A percentile compares a stretch with the other conserved stretches of the same genome.
Conservation (phyloP, 2,329 filamentous ascomycete species). For the Talaromyces sp. region DNA sequence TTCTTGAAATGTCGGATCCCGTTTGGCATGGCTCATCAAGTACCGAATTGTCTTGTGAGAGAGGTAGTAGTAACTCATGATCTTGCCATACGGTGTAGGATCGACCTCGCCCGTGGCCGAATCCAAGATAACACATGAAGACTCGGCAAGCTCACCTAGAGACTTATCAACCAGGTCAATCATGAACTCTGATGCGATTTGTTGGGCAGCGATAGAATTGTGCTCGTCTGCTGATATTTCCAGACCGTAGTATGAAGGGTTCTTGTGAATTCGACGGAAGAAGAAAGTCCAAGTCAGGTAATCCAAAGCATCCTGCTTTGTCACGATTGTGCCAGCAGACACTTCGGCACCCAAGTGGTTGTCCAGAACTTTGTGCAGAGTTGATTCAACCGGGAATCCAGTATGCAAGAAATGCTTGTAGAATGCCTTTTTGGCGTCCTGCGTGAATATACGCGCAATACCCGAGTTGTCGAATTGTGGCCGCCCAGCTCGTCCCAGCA, state of each 20-base stretch:
- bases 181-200: conserved; percentile 90
- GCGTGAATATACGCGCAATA: conserved; percentile 94
- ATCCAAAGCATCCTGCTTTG: conserved; percentile 94
- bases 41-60: conserved; percentile 92
- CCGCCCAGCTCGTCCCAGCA: conserved; percentile 91
- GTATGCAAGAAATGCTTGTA: conserved; percentile 99
- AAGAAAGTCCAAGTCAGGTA: conserved; percentile 99
- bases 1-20: conserved; percentile 71
- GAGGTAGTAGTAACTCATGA: conserved; percentile 99
- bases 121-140: conserved; percentile 75
- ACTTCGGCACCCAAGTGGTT: conserved; percentile 96
- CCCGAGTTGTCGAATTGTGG: conserved; percentile 96
- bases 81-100: conserved; percentile 86
- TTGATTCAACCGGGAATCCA: conserved; percentile 95
- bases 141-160: conserved; percentile 73
- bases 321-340: conserved; percentile 84
- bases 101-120: conserved; percentile 80
- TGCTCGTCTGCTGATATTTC: conserved; percentile 91
- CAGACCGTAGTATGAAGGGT: conserved; percentile 94
- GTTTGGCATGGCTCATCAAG: conserved; percentile 70
- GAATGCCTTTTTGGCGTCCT: conserved; percentile 96
- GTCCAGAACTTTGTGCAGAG: conserved; percentile 90
- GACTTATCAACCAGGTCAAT: conserved; percentile 86
- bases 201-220: conserved; percentile 78
- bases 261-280: conserved; percentile 95